These are phyloP conservation scores for Corylus heterophylla DNA, from an alignment of 306 rosid species.

Conservation along the genomic window DNA sequence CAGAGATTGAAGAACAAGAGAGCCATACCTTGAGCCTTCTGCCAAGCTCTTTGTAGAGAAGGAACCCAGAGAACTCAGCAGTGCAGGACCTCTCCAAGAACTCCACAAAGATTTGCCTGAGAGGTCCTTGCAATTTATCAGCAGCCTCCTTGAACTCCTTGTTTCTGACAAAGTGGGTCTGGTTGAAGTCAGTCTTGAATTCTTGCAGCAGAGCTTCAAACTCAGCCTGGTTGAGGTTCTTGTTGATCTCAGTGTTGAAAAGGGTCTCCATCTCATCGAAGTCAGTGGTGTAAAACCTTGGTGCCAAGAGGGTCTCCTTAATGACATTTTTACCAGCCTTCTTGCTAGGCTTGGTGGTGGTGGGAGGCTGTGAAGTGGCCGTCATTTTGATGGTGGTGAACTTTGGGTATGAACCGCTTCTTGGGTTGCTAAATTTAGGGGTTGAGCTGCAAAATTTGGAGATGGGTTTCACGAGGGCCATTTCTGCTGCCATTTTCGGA, in stretches of 20 bases:
- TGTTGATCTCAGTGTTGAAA: constrained; percentile 95
- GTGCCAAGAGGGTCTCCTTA: constrained; percentile 88
- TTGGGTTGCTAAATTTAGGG: constrained; percentile 47
- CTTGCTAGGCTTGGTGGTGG: constrained; percentile 55
- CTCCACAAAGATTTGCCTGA: constrained; percentile 94
- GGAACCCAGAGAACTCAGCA: constrained; percentile 98
- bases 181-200: constrained; percentile 96
- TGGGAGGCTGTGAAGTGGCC: constrained; percentile 32
- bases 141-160: constrained; percentile 99
- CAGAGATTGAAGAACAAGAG: background rate
- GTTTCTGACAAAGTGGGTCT: constrained; percentile 94
- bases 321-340: constrained; percentile 50
- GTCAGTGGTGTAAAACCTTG: constrained; percentile 96
- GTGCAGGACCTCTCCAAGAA: constrained; percentile 97
- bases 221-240: constrained; percentile 77
- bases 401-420: constrained; percentile 37
- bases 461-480: constrained; percentile 89
- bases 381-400: constrained; percentile 61
- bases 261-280: constrained; percentile 98
- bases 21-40: constrained; percentile 81
- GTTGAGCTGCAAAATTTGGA: constrained; percentile 55
- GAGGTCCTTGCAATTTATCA: constrained; percentile 77
- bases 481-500: constrained; percentile 66
- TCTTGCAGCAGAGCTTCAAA: constrained; percentile 93
- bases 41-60: constrained; percentile 97